These are phyloP conservation scores for Yamadazyma sp. DNA, from an alignment of 1,139 yeast species.

Conservation along the genomic window DNA sequence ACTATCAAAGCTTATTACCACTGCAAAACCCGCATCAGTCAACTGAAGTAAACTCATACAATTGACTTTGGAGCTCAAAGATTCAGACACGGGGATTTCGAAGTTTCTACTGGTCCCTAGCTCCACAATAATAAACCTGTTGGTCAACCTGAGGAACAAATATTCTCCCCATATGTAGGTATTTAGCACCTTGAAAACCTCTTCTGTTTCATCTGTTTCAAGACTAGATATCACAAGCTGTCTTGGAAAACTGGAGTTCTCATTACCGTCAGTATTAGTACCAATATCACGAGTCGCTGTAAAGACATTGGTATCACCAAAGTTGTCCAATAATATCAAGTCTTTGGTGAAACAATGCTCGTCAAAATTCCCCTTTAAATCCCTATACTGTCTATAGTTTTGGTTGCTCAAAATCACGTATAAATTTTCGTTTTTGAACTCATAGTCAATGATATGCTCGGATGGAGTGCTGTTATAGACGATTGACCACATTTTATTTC, in stretches of 20 bases:
- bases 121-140: conserved; percentile 28
- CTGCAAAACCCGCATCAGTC: conserved; percentile 16
- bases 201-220: conserved; percentile 34
- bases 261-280: background rate
- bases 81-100: conserved; percentile 24
- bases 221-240: conserved; percentile 29
- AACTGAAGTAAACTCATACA: conserved; percentile 12
- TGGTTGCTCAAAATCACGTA: conserved; percentile 61
- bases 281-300: background rate
- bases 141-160: conserved; percentile 32
- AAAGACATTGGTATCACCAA: conserved; percentile 26
- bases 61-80: conserved; percentile 19
- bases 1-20: conserved; percentile 28
- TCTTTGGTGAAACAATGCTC: conserved; percentile 45
- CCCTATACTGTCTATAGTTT: conserved; percentile 61
- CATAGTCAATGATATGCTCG: conserved; percentile 57
- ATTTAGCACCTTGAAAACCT: conserved; percentile 25
- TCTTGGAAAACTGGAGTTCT: conserved; percentile 1
- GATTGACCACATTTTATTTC: conserved; percentile 46
- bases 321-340: conserved; percentile 32
- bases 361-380: conserved; percentile 65
- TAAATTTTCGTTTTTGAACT: conserved; percentile 57
- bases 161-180: conserved; percentile 24
- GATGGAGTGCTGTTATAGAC: conserved; percentile 54
- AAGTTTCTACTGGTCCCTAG: conserved; percentile 25